Base-by-base conservation (phyloP, 495 filamentous ascomycete genomes). In the Parathielavia hyrcaniae region DNA sequence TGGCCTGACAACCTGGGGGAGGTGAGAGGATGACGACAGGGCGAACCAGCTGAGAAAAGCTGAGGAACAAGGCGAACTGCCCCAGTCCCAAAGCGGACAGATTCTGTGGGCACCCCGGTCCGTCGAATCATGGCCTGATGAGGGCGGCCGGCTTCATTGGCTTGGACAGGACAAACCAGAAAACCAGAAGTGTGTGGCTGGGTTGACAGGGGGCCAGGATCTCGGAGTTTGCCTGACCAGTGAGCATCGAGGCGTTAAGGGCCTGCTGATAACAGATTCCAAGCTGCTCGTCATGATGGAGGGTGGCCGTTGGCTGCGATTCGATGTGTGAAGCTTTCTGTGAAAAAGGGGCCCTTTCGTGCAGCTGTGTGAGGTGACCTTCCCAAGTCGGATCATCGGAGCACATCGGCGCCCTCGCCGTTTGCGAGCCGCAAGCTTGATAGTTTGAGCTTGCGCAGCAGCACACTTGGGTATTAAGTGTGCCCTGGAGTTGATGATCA, bases 11-110 rank as follows among this genome's bases (percentile, higher is more conserved):
- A 30, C 3, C 20, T 13, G 6, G 36, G n/a, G n/a, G 22, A 20
- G 14, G 17, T 3, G 12, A n/a, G n/a, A 47, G 3, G 47, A 50
- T 36, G 51, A 44, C 1, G 47, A 22, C 47, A 34, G 46, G 58
- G 62, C 58, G 53, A 45, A 60, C 48, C 58, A 64, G 62, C 62
- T 64, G 62, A 64, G 14, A n/a, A 19, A 14, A 66, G 64, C 64
- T 66, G 61, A 64, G 55, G 41, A 53, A 30, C 48, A 60, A 36
- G 64, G 61, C 55, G 53, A 44, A 53, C 40, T 26, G 49, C 50
- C 17, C 57, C 53, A 59, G 19, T n/a, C 62, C 58, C 46, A 9
- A 58, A 58, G 19, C 11, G 19, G 36, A 41, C 22, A 17, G 50
- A 58, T 54, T 54, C 50, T 40, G 51, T 7, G 48, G 19, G 19